A percentile compares a stretch with the other conserved stretches of the same genome.
Conservation (phyloP, 352 stramenopile species). For the Pseudoperonospora humuli region DNA sequence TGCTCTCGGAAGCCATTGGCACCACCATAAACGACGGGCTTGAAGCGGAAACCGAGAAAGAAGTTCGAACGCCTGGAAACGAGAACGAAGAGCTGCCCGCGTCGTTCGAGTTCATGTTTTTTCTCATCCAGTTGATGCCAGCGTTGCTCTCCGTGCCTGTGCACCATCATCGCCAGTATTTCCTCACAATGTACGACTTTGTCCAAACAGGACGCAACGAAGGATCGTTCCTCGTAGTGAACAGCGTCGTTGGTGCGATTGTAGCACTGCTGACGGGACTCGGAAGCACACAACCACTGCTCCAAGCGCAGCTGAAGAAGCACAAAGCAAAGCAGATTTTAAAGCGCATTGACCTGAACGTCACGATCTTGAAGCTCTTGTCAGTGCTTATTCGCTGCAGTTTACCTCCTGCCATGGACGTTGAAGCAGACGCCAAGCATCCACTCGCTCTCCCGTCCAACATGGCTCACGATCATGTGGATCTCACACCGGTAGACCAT, state of each 20-base stretch:
- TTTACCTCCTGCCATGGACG: slow-evolving; percentile 65
- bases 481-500: slow-evolving; percentile 47
- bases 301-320: slow-evolving; percentile 58
- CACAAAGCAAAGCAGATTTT: slow-evolving; percentile 64
- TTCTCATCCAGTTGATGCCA: slow-evolving; percentile 73
- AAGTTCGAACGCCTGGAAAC: not conserved
- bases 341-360: slow-evolving; percentile 72
- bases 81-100: slow-evolving; percentile 42
- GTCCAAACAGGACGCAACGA: slow-evolving; percentile 76
- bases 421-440: slow-evolving; percentile 20
- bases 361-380: slow-evolving; percentile 60
- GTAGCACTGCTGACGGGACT: slow-evolving; percentile 59
- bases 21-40: slow-evolving; percentile 49
- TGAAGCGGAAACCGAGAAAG: slow-evolving; percentile 25
- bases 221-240: slow-evolving; percentile 73
- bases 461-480: slow-evolving; percentile 65
- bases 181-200: slow-evolving; percentile 68
- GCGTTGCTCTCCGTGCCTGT: slow-evolving; percentile 55
- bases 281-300: slow-evolving; percentile 44
- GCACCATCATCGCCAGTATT: slow-evolving; percentile 67
- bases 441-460: slow-evolving; percentile 39
- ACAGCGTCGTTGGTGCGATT: slow-evolving; percentile 73
- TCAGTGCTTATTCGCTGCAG: slow-evolving; percentile 66
- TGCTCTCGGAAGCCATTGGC: slow-evolving; percentile 59
- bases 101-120: slow-evolving; percentile 79